Evolutionary conservation across 805 yeast species (phyloP).

Genomic region (Yamadazyma endophytica): DNA sequence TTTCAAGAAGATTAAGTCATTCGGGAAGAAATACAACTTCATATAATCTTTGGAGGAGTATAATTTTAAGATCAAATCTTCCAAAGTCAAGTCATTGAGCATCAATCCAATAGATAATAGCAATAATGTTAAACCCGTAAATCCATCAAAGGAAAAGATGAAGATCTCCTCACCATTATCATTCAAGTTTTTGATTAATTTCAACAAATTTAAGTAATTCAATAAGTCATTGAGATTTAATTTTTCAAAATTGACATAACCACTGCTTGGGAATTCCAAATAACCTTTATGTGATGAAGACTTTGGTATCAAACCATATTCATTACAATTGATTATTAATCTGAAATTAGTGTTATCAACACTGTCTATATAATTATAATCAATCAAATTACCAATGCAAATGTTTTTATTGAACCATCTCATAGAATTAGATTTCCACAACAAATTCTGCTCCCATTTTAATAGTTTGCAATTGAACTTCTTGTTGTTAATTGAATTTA

Average conservation of each 20-base stretch:
- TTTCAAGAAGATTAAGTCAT: constrained; percentile 25
- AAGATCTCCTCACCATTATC: constrained; percentile 20
- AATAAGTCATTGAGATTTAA: constrained; percentile 22
- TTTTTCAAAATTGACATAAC: constrained; percentile 17
- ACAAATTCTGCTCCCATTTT: constrained; percentile 30
- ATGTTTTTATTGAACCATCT: constrained; percentile 21
- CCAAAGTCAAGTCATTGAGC: constrained; percentile 12
- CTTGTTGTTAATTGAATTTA: constrained; percentile 14
- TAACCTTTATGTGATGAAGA: constrained; percentile 26
- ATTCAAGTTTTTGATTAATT: constrained; percentile 19
- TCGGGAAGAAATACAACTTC: constrained; percentile 26
- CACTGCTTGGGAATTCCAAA: constrained; percentile 32
- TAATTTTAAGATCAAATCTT: constrained; percentile 22
- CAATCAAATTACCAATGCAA: constrained; percentile 29
- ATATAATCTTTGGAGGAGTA: constrained; percentile 9
- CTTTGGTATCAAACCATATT: constrained; percentile 42
- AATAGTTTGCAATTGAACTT: constrained; percentile 17
- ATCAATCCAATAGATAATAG: constrained; percentile 15
- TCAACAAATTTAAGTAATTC: constrained; percentile 25
- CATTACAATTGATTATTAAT: constrained; percentile 54
- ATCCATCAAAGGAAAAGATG: constrained; percentile 34
- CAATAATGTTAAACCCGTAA: constrained; percentile 30
- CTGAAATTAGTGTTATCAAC: constrained; percentile 39
- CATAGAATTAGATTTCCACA: constrained; percentile 29
- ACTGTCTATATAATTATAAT: constrained; percentile 19